These are phyloP conservation scores for Wallacemonas sp. DNA, from an alignment of 208 protist genomes.

Conservation along the genomic window DNA sequence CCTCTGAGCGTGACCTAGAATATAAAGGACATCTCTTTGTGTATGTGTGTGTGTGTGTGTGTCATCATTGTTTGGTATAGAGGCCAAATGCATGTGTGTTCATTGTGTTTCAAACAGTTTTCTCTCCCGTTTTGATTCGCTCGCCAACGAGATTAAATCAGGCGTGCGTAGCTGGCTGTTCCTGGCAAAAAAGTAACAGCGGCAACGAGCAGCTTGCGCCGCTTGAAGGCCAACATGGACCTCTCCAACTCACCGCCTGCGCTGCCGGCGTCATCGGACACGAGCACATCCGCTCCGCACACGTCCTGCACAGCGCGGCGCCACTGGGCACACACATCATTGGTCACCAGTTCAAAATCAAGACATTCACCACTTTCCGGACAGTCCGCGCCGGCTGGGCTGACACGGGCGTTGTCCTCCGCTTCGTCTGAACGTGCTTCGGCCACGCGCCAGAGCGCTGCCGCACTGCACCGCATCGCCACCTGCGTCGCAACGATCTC, in stretches of 20 bases:
- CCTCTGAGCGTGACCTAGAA: no score
- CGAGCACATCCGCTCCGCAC: background rate
- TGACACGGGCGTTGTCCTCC: no score
- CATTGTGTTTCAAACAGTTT: no score
- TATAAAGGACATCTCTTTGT: no score
- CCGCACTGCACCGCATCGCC: slow-evolving; percentile 30
- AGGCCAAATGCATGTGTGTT: no score
- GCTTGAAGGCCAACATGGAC: background rate
- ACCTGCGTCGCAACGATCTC: slow-evolving; percentile 27
- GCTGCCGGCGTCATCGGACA: background rate
- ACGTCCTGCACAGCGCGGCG: background rate
- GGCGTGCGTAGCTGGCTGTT: slow-evolving; percentile 6
- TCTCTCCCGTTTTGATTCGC: no score
- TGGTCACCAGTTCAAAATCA: background rate
- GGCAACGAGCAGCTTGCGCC: slow-evolving; percentile 6
- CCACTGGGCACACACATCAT: background rate
- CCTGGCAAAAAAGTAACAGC: slow-evolving; percentile 10
- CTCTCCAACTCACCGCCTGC: background rate
- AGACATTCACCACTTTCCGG: background rate
- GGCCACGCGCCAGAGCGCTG: slow-evolving; percentile 19
- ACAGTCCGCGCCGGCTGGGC: background rate
- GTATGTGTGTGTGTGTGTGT: no score
- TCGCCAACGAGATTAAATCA: no score
- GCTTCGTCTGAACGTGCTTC: background rate
- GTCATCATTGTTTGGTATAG: no score